Evolutionary conservation across 139 green algal species (phyloP).

Genomic region (Auxenochlorella protothecoides): DNA sequence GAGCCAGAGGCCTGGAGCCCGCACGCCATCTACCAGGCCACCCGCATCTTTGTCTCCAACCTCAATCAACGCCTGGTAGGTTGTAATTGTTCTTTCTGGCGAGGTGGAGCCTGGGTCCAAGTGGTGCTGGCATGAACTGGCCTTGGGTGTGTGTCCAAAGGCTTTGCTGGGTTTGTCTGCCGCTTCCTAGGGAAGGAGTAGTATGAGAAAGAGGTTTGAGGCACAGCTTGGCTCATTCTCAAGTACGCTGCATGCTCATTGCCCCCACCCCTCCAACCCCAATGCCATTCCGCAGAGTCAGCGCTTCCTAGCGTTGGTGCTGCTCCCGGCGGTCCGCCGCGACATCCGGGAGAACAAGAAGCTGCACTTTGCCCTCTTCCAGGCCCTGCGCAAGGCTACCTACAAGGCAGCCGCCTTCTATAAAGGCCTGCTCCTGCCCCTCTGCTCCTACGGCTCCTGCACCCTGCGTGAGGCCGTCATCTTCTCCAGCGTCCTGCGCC

Average conservation of each 20-base stretch:
- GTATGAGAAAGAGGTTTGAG: no score
- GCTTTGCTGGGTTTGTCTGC: no score
- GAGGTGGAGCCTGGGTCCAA: no score
- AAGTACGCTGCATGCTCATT: no score
- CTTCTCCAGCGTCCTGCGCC: constrained; percentile 66
- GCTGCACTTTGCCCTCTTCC: constrained; percentile 95
- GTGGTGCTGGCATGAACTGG: no score
- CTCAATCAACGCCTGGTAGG: constrained; percentile 54
- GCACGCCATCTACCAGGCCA: constrained; percentile 83
- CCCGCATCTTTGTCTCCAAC: constrained; percentile 93
- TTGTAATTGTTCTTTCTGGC: no score
- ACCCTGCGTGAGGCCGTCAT: constrained; percentile 94
- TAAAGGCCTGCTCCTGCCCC: constrained; percentile 88
- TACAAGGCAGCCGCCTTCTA: constrained; percentile 98
- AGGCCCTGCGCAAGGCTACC: constrained; percentile 90
- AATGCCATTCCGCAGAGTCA: constrained; percentile 29
- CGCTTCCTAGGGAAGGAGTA: no score
- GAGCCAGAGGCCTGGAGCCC: constrained; percentile 76
- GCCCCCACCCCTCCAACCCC: no score
- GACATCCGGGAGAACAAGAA: constrained; percentile 79
- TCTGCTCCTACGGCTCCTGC: constrained; percentile 71
- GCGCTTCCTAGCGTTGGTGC: constrained; percentile 88
- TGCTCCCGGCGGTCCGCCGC: constrained; percentile 77
- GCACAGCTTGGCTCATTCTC: no score
- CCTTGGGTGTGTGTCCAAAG: no score